Percentiles rank a stretch among this genome's conserved stretches.
These are phyloP conservation scores for Dactylorhiza incarnata DNA, from an alignment of 106 monocot species.

Conservation along the genomic window DNA sequence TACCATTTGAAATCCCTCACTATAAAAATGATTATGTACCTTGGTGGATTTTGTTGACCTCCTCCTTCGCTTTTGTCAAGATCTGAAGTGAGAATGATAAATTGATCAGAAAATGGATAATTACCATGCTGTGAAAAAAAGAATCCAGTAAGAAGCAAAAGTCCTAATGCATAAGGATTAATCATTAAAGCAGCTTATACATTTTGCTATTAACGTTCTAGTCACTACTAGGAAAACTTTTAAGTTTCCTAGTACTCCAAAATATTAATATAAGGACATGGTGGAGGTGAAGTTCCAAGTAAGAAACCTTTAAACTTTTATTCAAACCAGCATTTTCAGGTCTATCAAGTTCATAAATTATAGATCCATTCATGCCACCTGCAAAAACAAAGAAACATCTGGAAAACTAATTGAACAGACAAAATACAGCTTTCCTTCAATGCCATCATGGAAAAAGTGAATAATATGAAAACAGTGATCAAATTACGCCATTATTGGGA, in stretches of 20 bases:
- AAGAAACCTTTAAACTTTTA: conserved; percentile 58
- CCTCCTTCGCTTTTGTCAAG: conserved; percentile 63
- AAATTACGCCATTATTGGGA: neutral
- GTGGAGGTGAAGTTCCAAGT: neutral
- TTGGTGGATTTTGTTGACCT: conserved; percentile 48
- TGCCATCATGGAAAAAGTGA: neutral
- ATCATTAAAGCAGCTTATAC: neutral
- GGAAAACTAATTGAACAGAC: neutral
- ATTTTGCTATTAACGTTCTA: neutral
- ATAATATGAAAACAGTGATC: neutral
- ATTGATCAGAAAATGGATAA: neutral
- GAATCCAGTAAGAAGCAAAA: neutral
- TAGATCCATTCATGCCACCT: conserved; percentile 99
- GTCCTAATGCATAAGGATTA: neutral
- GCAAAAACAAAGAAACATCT: conserved; percentile 18
- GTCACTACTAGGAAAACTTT: neutral
- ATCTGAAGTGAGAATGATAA: conserved; percentile 25
- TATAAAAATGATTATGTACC: conserved; percentile 26
- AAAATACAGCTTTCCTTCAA: neutral
- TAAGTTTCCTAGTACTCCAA: neutral
- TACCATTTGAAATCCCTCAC: neutral
- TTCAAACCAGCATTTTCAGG: conserved; percentile 82
- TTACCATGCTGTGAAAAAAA: neutral
- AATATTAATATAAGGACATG: neutral
- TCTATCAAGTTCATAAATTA: conserved; percentile 91